phyloP scores from a whole-genome alignment of 2,329 filamentous ascomycete species.

The Trichophyton benhamiae region DNA sequence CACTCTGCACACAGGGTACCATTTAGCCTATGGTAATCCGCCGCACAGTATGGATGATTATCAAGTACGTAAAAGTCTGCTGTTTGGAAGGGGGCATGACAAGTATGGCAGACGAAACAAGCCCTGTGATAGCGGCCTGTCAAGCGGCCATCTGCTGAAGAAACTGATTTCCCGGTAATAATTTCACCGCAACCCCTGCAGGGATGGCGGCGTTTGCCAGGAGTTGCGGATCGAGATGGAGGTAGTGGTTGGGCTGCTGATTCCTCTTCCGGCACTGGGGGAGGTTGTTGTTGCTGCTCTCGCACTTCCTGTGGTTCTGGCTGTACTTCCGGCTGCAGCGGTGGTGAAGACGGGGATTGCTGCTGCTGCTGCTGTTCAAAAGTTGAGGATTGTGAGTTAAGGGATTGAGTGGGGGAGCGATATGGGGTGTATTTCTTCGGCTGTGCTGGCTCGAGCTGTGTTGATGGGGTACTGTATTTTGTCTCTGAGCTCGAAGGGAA shows the following conservation, averaged over 20 bases:
- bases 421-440: constrained; percentile 5
- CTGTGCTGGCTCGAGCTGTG: background rate
- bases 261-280: constrained; percentile 5
- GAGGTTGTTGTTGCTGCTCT: background rate
- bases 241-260: background rate
- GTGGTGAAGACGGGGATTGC: constrained; percentile 14
- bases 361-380: background rate
- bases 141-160: constrained; percentile 80
- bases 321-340: background rate
- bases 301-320: constrained; percentile 2
- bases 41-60: constrained; percentile 79
- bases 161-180: constrained; percentile 85
- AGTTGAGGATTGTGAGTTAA: background rate
- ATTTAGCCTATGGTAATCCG: constrained; percentile 86
- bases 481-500: background rate
- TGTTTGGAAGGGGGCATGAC: constrained; percentile 66
- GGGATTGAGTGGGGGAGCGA: background rate
- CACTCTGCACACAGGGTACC: constrained; percentile 73
- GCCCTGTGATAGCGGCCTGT: constrained; percentile 90
- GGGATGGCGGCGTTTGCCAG: constrained; percentile 32
- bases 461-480: background rate
- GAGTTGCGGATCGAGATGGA: constrained; percentile 2
- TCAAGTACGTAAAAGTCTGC: constrained; percentile 84
- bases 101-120: constrained; percentile 86
- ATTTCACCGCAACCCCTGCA: constrained; percentile 70